Evolutionary conservation across 805 yeast species (phyloP).

Genomic region (Nakazawaea ishiwadae): DNA sequence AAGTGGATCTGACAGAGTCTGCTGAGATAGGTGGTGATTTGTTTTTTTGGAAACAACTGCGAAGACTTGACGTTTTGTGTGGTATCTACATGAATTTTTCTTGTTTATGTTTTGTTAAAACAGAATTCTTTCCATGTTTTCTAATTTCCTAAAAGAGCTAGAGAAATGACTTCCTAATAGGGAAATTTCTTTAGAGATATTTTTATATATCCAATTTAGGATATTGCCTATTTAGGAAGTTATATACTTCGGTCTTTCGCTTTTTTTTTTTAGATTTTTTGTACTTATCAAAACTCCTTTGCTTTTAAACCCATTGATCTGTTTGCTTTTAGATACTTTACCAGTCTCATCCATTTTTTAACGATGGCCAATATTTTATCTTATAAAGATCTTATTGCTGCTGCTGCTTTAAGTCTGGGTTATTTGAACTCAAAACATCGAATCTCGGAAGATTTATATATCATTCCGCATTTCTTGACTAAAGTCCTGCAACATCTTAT

Average conservation of each 20-base stretch:
- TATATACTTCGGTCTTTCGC: too few species aligned
- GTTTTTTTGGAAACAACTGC: neutral
- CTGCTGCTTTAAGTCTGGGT: conserved; percentile 38
- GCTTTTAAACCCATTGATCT: too few species aligned
- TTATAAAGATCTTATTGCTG: conserved; percentile 20
- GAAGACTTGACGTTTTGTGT: conserved; percentile 1
- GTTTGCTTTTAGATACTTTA: neutral
- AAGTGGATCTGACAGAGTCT: too few species aligned
- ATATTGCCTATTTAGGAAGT: too few species aligned
- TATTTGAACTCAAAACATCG: conserved; percentile 43
- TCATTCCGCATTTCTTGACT: conserved; percentile 39
- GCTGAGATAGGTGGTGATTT: too few species aligned
- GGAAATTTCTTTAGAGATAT: neutral
- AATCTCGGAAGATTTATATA: conserved; percentile 46
- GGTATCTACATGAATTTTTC: conserved; percentile 1
- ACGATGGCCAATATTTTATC: conserved; percentile 1
- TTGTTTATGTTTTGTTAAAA: conserved; percentile 7
- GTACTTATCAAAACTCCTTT: too few species aligned
- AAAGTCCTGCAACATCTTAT: conserved; percentile 37
- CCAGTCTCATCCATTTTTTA: neutral
- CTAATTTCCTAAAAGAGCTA: conserved; percentile 11
- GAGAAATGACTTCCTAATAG: too few species aligned
- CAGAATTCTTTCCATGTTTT: conserved; percentile 4
- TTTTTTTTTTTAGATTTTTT: too few species aligned
- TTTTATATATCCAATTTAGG: too few species aligned